Evolutionary conservation across 805 yeast species (phyloP).

Genomic region (Saccharomyces cerevisiae): DNA sequence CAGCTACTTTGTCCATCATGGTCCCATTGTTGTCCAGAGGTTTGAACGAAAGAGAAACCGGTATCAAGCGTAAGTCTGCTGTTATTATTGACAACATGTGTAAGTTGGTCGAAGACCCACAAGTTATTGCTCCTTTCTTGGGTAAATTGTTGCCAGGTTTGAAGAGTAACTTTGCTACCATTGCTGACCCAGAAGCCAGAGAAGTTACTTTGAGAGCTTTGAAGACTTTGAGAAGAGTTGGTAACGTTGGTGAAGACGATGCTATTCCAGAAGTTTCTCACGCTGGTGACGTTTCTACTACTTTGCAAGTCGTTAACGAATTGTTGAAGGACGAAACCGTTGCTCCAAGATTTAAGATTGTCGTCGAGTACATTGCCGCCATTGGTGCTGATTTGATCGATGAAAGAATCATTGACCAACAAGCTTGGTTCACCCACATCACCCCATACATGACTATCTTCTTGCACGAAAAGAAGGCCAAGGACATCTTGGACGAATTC

Average conservation of each 20-base stretch:
- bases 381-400: slow-evolving; percentile 98
- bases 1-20: slow-evolving; percentile 98
- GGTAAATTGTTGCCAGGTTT: slow-evolving; percentile 91
- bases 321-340: slow-evolving; percentile 61
- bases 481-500: slow-evolving; percentile 84
- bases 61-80: slow-evolving; percentile 99
- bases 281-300: slow-evolving; percentile 93
- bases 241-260: slow-evolving; percentile 88
- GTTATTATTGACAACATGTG: slow-evolving; percentile 99
- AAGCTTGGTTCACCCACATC: slow-evolving; percentile 80
- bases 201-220: slow-evolving; percentile 95
- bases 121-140: slow-evolving; percentile 99
- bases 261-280: slow-evolving; percentile 93
- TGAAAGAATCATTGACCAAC: slow-evolving; percentile 91
- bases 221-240: slow-evolving; percentile 96
- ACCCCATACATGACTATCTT: slow-evolving; percentile 93
- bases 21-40: slow-evolving; percentile 98
- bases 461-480: slow-evolving; percentile 88
- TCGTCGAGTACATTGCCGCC: slow-evolving; percentile 79
- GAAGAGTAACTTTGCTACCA: slow-evolving; percentile 86
- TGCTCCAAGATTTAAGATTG: slow-evolving; percentile 70
- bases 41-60: slow-evolving; percentile 98
- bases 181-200: slow-evolving; percentile 99
- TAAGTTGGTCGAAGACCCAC: slow-evolving; percentile 99
- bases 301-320: slow-evolving; percentile 70